These are phyloP conservation scores for Plasmodium malariae DNA, from an alignment of 169 alveolate genomes.

Conservation along the genomic window DNA sequence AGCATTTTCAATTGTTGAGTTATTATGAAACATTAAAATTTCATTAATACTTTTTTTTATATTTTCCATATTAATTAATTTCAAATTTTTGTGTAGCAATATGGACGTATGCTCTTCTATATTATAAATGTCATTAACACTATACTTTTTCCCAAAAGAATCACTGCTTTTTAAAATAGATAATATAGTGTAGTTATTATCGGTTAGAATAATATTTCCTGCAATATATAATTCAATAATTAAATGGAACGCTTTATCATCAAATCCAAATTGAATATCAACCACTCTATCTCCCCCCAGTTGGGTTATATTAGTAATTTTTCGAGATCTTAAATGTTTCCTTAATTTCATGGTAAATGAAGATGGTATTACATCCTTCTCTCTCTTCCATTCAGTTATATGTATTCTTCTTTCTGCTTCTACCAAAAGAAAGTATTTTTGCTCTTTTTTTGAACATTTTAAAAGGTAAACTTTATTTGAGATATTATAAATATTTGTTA, in stretches of 20 bases:
- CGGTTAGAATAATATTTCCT: conserved; percentile 95
- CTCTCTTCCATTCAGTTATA: conserved; percentile 83
- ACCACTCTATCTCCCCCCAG: conserved; percentile 94
- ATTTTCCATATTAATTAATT: conserved; percentile 39
- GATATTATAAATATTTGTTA: conserved; percentile 84
- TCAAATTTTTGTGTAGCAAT: conserved; percentile 38
- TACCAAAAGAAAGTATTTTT: conserved; percentile 80
- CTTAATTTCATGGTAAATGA: conserved; percentile 85
- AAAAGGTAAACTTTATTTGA: conserved; percentile 83
- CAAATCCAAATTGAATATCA: conserved; percentile 93
- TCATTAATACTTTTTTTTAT: conserved; percentile 52
- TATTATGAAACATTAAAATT: conserved; percentile 36
- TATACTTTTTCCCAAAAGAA: conserved; percentile 10
- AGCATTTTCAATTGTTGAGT: neutral
- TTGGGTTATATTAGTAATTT: conserved; percentile 83
- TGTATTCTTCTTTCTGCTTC: conserved; percentile 86
- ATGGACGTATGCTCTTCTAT: conserved; percentile 56
- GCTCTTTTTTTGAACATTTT: conserved; percentile 84
- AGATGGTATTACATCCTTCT: conserved; percentile 84
- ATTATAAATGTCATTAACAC: conserved; percentile 55
- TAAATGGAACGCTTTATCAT: conserved; percentile 92
- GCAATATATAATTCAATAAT: conserved; percentile 93
- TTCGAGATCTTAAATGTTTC: conserved; percentile 82
- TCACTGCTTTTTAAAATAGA: conserved; percentile 80
- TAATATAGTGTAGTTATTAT: conserved; percentile 89